phyloP scores from a whole-genome alignment of 2,329 filamentous ascomycete species.

The Chrysoporthe cubensis region DNA sequence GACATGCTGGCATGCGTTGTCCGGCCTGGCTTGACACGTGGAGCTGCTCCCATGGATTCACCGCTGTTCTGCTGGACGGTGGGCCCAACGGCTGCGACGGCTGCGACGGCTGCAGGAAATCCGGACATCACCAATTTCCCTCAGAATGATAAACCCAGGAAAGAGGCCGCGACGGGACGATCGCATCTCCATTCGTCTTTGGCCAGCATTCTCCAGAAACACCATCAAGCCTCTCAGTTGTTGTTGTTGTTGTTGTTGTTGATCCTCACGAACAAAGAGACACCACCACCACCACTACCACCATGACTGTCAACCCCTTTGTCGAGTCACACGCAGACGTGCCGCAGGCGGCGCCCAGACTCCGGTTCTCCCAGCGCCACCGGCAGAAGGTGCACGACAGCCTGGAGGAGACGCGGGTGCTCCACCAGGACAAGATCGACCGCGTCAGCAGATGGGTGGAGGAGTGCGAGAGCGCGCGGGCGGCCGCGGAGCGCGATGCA shows the following conservation, averaged over 20 bases:
- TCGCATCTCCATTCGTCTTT: neutral
- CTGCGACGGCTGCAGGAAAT: neutral
- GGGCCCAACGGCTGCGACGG: neutral
- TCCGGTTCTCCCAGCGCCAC: conserved; percentile 4
- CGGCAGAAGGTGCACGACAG: conserved; percentile 9
- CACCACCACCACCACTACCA: neutral
- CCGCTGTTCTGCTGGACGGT: conserved; percentile 2
- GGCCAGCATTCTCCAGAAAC: neutral
- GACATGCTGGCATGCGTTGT: neutral
- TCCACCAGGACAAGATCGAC: conserved; percentile 8
- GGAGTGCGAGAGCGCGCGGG: conserved; percentile 8
- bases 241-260: too few relatives aligned
- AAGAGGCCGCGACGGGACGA: too few relatives aligned
- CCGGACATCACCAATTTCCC: neutral
- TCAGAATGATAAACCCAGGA: neutral
- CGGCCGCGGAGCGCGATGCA: neutral
- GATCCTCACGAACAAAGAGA: too few relatives aligned
- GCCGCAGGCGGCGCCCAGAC: conserved; percentile 10
- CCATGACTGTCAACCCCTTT: neutral
- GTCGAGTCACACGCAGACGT: neutral
- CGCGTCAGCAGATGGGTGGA: conserved; percentile 10
- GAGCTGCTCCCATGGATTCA: conserved; percentile 8
- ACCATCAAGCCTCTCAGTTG: neutral
- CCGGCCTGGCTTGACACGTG: conserved; percentile 7
- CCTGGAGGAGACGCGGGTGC: neutral